A percentile compares a stretch with the other conserved stretches of the same genome.
Conservation (phyloP, 2,329 filamentous ascomycete genomes). For the Penicillium brasilianum region DNA sequence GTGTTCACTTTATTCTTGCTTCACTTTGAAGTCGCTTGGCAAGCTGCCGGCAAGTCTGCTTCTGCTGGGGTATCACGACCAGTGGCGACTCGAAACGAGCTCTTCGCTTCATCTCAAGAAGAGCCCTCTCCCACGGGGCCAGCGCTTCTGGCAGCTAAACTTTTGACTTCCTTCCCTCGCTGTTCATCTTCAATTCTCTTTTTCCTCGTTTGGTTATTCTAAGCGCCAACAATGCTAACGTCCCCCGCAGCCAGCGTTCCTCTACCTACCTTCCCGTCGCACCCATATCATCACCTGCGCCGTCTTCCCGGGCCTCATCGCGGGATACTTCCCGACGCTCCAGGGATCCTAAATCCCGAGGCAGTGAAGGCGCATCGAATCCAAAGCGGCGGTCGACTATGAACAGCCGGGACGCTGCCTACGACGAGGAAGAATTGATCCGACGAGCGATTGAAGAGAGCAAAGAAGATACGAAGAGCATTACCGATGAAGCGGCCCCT, state of each 20-base stretch:
- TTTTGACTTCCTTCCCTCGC: not conserved
- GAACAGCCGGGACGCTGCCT: constrained; percentile 94
- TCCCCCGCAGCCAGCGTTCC: constrained; percentile 60
- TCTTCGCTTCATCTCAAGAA: not conserved
- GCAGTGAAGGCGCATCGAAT: constrained; percentile 60
- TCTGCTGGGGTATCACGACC: constrained; percentile 2
- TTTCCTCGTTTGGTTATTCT: not conserved
- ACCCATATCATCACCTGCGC: constrained; percentile 51
- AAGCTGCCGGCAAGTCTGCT: not conserved
- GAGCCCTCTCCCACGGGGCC: not conserved
- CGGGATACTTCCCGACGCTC: constrained; percentile 45
- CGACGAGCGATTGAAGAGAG: constrained; percentile 92
- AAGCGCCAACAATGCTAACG: constrained; percentile 36
- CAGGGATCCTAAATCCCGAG: constrained; percentile 52
- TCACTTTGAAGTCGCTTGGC: constrained; percentile 4
- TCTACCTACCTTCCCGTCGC: constrained; percentile 68
- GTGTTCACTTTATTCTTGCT: constrained; percentile 1
- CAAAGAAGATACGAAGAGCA: constrained; percentile 73
- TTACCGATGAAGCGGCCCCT: constrained; percentile 59
- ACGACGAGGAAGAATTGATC: constrained; percentile 91
- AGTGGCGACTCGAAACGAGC: constrained; percentile 5
- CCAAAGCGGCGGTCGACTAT: constrained; percentile 92
- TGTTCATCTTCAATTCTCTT: not conserved
- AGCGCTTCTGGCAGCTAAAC: not conserved
- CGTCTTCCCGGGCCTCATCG: constrained; percentile 51